phyloP scores from a whole-genome alignment of 1,284 basidiomycete genomes.

The Ustilago cynodontis region DNA sequence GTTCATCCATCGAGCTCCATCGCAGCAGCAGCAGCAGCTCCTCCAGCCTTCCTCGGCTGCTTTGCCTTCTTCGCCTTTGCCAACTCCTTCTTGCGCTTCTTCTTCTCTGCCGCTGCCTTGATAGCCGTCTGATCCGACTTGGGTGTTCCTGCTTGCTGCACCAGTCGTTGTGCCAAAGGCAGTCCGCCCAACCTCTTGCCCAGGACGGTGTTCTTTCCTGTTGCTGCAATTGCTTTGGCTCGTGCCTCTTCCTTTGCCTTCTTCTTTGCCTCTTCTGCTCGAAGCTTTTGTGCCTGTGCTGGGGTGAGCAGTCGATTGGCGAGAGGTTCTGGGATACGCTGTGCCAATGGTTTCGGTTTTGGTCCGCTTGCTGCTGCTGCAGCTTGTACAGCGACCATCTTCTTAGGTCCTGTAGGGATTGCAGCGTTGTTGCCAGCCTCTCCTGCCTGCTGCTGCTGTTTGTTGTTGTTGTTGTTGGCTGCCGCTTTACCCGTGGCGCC shows the following conservation, averaged over 20 bases:
- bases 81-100: conserved; percentile 40
- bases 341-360: conserved; percentile 35
- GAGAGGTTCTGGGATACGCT: conserved; percentile 48
- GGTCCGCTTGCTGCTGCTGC: conserved; percentile 1
- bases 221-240: conserved; percentile 36
- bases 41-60: not conserved
- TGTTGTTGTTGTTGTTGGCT: conserved; percentile 9
- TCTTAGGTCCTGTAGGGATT: conserved; percentile 18
- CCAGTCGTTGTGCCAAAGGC: conserved; percentile 46
- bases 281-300: conserved; percentile 47
- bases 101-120: conserved; percentile 48
- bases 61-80: conserved; percentile 37
- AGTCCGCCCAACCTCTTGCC: conserved; percentile 45
- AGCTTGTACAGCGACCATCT: not conserved
- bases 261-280: conserved; percentile 50
- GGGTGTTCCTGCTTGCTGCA: conserved; percentile 49
- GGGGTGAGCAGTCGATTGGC: conserved; percentile 49
- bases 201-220: conserved; percentile 40
- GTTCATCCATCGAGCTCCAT: conserved; percentile 45
- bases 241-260: conserved; percentile 38
- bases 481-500: not conserved
- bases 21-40: not conserved
- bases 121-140: conserved; percentile 36
- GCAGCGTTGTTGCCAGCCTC: conserved; percentile 4
- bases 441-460: not conserved